phyloP scores from a whole-genome alignment of 2,329 filamentous ascomycete species.

The Ustilaginoidea virens region DNA sequence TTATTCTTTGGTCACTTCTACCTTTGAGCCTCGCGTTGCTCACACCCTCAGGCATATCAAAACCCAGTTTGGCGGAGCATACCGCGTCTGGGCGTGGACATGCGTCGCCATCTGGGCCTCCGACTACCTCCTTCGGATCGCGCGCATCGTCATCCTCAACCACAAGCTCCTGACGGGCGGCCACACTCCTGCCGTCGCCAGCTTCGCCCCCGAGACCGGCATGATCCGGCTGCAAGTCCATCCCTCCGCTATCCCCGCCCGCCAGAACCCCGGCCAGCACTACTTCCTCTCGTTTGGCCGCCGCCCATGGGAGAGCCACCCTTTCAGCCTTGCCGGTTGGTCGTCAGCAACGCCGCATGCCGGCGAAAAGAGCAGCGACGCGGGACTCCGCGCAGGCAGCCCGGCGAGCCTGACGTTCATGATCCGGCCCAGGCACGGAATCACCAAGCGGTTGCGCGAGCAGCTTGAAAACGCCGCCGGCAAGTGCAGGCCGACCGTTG shows the following conservation, averaged over 20 bases:
- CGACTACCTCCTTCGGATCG: conserved; percentile 26
- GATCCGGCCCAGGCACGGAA: conserved; percentile 20
- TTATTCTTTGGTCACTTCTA: too few relatives aligned
- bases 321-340: conserved; percentile 21
- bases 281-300: conserved; percentile 23
- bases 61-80: conserved; percentile 6
- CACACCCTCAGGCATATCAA: conserved; percentile 6
- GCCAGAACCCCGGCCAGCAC: conserved; percentile 20
- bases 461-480: conserved; percentile 8
- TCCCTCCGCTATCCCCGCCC: conserved; percentile 13
- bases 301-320: conserved; percentile 25
- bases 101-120: conserved; percentile 26
- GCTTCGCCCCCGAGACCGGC: too few relatives aligned
- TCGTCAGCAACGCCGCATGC: too few relatives aligned
- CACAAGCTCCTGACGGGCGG: too few relatives aligned
- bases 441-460: conserved; percentile 17
- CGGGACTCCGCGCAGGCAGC: too few relatives aligned
- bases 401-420: conserved; percentile 18
- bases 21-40: conserved; percentile 12
- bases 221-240: too few relatives aligned
- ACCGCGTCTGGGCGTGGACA: conserved; percentile 18
- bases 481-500: too few relatives aligned
- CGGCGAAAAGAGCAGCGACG: too few relatives aligned
- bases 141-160: conserved; percentile 21
- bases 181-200: too few relatives aligned